These are phyloP conservation scores for Dryas alaskensis DNA, from an alignment of 306 rosid species.

Conservation along the genomic window DNA sequence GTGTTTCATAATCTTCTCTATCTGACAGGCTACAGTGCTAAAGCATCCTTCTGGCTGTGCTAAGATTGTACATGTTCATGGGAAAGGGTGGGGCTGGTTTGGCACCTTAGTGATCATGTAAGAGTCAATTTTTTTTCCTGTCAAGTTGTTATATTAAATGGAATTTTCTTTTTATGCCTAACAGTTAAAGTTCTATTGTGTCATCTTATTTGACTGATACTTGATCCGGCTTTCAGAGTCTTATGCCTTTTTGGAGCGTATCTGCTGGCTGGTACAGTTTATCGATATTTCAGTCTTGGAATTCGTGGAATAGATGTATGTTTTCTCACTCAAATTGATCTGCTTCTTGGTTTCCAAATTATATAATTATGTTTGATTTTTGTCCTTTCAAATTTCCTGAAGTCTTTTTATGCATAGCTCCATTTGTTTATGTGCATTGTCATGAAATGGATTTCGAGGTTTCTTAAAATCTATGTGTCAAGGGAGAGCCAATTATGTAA, in stretches of 20 bases:
- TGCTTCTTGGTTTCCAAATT: constrained; percentile 13
- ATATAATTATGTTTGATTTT: constrained; percentile 10
- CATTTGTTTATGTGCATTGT: neutral
- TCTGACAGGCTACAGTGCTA: constrained; percentile 63
- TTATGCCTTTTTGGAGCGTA: constrained; percentile 74
- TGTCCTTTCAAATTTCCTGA: neutral
- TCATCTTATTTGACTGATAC: constrained; percentile 19
- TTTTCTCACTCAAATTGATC: constrained; percentile 23
- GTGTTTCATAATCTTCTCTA: constrained; percentile 28
- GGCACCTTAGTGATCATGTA: constrained; percentile 57
- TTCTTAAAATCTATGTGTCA: neutral
- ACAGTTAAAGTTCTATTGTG: constrained; percentile 20
- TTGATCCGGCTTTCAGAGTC: constrained; percentile 47
- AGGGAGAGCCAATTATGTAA: neutral
- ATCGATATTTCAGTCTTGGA: constrained; percentile 59
- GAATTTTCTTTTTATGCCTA: neutral
- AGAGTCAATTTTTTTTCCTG: constrained; percentile 16
- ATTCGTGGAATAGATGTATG: constrained; percentile 76
- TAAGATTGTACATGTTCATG: constrained; percentile 43
- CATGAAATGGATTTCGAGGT: neutral
- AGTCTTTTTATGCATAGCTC: neutral
- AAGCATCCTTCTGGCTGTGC: constrained; percentile 98
- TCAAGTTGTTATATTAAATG: neutral
- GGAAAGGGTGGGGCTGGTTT: constrained; percentile 81
- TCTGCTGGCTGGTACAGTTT: constrained; percentile 62